Percentiles rank a stretch among this genome's conserved stretches.
phyloP scores from a whole-genome alignment of 2,329 filamentous ascomycete species.

The Aspergillus sp. region DNA sequence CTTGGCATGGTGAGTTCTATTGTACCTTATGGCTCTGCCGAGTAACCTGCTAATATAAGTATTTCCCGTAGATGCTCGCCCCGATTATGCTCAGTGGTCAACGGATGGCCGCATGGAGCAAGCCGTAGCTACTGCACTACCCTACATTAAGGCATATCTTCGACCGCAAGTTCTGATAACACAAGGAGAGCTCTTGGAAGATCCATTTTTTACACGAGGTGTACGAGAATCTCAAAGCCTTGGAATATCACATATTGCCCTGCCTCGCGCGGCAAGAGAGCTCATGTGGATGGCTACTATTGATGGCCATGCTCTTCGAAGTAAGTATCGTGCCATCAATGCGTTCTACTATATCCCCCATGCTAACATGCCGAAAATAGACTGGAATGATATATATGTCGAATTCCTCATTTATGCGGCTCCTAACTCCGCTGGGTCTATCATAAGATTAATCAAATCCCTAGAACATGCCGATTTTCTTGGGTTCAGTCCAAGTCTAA shows the following conservation, averaged over 20 bases:
- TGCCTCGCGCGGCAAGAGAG: constrained; percentile 64
- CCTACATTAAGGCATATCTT: constrained; percentile 70
- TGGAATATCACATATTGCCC: constrained; percentile 67
- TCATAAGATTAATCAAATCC: constrained; percentile 75
- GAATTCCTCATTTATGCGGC: constrained; percentile 83
- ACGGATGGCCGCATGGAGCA: constrained; percentile 68
- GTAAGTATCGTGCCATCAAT: constrained; percentile 42
- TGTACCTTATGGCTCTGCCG: background rate
- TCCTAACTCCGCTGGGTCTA: constrained; percentile 67
- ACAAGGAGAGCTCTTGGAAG: constrained; percentile 67
- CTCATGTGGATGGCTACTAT: constrained; percentile 76
- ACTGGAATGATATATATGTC: constrained; percentile 75
- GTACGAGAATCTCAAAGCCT: constrained; percentile 54
- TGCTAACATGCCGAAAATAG: constrained; percentile 40
- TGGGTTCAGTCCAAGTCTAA: constrained; percentile 70
- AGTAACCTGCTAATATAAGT: constrained; percentile 45
- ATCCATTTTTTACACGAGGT: constrained; percentile 64
- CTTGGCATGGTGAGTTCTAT: constrained; percentile 52
- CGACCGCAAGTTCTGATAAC: constrained; percentile 75
- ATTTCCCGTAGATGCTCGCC: constrained; percentile 63
- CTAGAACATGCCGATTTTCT: constrained; percentile 74
- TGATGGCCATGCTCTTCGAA: constrained; percentile 68
- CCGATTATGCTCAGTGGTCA: constrained; percentile 70
- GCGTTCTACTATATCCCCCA: background rate
- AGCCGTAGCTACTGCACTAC: constrained; percentile 64